These are phyloP conservation scores for Hypoxylon sp. DNA, from an alignment of 2,329 filamentous ascomycete species.

Conservation along the genomic window DNA sequence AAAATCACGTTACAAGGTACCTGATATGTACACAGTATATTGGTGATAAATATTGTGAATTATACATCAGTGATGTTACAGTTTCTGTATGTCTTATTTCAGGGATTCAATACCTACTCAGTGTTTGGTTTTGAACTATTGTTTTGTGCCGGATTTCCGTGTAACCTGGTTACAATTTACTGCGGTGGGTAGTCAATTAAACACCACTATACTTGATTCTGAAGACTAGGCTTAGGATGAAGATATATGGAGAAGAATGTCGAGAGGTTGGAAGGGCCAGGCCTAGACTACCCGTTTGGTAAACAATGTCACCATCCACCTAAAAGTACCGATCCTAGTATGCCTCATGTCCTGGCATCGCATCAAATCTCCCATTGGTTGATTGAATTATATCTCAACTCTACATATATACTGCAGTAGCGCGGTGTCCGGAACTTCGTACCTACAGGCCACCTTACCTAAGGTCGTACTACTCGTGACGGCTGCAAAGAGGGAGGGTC, in stretches of 20 bases:
- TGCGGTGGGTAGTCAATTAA: not conserved
- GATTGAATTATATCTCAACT: not conserved
- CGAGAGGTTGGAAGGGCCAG: not conserved
- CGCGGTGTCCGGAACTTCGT: slow-evolving; percentile 15
- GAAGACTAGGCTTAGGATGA: not conserved
- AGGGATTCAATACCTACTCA: not conserved
- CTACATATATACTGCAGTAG: slow-evolving; percentile 17
- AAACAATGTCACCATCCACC: slow-evolving; percentile 29
- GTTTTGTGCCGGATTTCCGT: slow-evolving; percentile 5
- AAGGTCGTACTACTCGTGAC: slow-evolving; percentile 26
- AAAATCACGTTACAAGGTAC: not conserved
- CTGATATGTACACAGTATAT: not conserved
- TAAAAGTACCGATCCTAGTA: slow-evolving; percentile 33
- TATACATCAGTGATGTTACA: not conserved
- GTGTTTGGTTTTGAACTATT: not conserved
- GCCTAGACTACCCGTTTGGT: slow-evolving; percentile 19
- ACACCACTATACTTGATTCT: slow-evolving; percentile 2
- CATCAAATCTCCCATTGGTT: slow-evolving; percentile 35
- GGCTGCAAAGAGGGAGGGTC: slow-evolving; percentile 12
- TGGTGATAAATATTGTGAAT: not conserved
- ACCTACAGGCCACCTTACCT: slow-evolving; percentile 21
- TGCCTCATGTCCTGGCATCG: slow-evolving; percentile 23
- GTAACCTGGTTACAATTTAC: slow-evolving; percentile 19
- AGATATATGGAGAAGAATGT: slow-evolving; percentile 11
- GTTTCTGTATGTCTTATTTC: not conserved